Evolutionary conservation across 148 eudicot genomes (phyloP).

Genomic region (Rhododendron kiyosumense): DNA sequence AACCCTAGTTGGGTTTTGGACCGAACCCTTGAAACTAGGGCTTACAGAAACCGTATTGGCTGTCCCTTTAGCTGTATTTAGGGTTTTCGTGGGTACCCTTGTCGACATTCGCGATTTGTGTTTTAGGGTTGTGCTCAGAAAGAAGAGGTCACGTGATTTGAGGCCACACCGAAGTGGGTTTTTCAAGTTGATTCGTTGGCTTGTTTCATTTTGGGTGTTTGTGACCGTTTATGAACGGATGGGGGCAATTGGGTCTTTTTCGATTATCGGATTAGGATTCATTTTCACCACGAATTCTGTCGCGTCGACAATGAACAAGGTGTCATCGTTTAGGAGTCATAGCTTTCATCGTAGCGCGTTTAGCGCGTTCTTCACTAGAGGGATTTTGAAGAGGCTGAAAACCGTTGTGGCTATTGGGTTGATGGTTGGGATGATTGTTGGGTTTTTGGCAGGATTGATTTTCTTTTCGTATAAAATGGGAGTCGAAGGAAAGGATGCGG

Average conservation of each 20-base stretch:
- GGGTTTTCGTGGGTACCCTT: slow-evolving; percentile 69
- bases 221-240: background rate
- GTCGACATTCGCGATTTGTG: slow-evolving; percentile 50
- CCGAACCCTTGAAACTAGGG: slow-evolving; percentile 66
- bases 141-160: background rate
- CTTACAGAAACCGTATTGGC: slow-evolving; percentile 78
- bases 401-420: slow-evolving; percentile 86
- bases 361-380: slow-evolving; percentile 62
- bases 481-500: slow-evolving; percentile 83
- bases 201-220: background rate
- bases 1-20: slow-evolving; percentile 77
- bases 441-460: slow-evolving; percentile 53
- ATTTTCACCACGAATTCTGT: slow-evolving; percentile 48
- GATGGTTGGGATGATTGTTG: slow-evolving; percentile 70
- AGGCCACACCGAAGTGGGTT: background rate
- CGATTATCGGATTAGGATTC: slow-evolving; percentile 51
- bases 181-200: background rate
- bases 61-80: slow-evolving; percentile 56
- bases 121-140: slow-evolving; percentile 10
- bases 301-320: slow-evolving; percentile 59
- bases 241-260: slow-evolving; percentile 40
- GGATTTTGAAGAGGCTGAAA: slow-evolving; percentile 54
- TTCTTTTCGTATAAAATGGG: slow-evolving; percentile 93
- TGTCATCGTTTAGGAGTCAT: slow-evolving; percentile 50
- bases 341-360: slow-evolving; percentile 52